Base-by-base conservation (phyloP, 106 monocot species). In the Acanthochlamys bracteata region DNA sequence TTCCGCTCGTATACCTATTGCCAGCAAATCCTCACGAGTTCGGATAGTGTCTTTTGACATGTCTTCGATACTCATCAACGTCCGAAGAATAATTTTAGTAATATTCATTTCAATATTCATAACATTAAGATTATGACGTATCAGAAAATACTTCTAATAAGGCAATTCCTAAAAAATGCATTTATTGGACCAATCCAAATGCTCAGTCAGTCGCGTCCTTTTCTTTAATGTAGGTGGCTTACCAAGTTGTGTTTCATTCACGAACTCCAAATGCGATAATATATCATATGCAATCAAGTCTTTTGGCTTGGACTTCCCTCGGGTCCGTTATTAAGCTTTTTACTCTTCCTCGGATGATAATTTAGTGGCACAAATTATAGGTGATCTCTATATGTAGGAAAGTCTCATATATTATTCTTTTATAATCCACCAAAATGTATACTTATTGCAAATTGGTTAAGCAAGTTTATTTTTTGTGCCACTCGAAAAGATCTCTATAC, bases 401-500 rank as follows among this genome's bases (percentile, higher is more conserved):
- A n/a, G n/a, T n/a, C n/a, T n/a, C 57, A 56, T 41, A 17, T 15
- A n/a, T 69, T 69, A 41, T 69, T 41, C 9, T 16, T n/a, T 15
- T n/a, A 69, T 57, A 14, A 7, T 33, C 16, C 20, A 2, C 13
- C 42, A 69, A 20, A 0, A 20, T 42, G 57, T 69, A 20, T 58
- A 0, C 17, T 53, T 12, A 7, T 42, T 57, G 41, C 58, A 69
- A 57, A 42, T 20, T 20, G 69, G 69, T 15, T 57, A 69, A 42
- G 57, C 57, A 14, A 58, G 24, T 0, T 17, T 20, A 25, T 67
- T 67, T 20, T 78, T 60, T 0, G 72, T 78, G 14, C 87, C 90
- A 42, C n/a, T n/a, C n/a, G n/a, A n/a, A n/a, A n/a, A n/a, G n/a
- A n/a, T n/a, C n/a, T n/a, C n/a, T n/a, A n/a, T n/a, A n/a, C n/a